Evolutionary conservation across 1,284 basidiomycete species (phyloP), one percentile per base, ranked within the genome.

Genomic region (Cryptococcus sp.): DNA sequence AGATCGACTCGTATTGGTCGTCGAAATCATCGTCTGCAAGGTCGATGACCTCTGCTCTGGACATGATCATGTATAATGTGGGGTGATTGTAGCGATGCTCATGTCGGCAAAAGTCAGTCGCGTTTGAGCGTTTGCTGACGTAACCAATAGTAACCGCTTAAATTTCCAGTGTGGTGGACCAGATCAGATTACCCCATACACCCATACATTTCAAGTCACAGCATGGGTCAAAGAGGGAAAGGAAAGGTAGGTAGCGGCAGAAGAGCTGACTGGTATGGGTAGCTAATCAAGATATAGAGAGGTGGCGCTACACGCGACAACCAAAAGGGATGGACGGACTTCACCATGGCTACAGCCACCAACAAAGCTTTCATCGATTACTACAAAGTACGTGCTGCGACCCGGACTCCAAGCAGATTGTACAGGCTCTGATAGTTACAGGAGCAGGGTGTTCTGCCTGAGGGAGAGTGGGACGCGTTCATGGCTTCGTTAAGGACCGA

Each of bases 401-500:
- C 11, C 11, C 5, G 28, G 62, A 39, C 14, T 9, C 39, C 18
- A 2, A 46, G 18, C 28, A 39, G 46, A 54, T 56, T 23, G n/a
- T 5, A 21, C 7, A 40, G 25, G 13, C 22, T 37, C 40, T 41
- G n/a, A n/a, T 19, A 28, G 22, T 23, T 50, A 24, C 48, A 72
- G 73, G 66, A 62, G 0, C 72, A 74, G 59, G 54, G 52, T 25
- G 67, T 76, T 42, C 53, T 75, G 21, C 51, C 67, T 24, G 69
- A 70, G 46, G 81, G 81, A 3, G 90, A 98, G 73, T 98, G 91
- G 90, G 80, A 84, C 3, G 49, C 62, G 0, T 90, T 97, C 62
- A 76, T 94, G 65, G 79, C 82, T 7, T 74, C 81, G 0, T 73
- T 96, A 58, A 81, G 83, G 44, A 77, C 79, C 28, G 87, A 89